phyloP scores from a whole-genome alignment of 306 rosid genomes.

The Ceratonia siliqua region DNA sequence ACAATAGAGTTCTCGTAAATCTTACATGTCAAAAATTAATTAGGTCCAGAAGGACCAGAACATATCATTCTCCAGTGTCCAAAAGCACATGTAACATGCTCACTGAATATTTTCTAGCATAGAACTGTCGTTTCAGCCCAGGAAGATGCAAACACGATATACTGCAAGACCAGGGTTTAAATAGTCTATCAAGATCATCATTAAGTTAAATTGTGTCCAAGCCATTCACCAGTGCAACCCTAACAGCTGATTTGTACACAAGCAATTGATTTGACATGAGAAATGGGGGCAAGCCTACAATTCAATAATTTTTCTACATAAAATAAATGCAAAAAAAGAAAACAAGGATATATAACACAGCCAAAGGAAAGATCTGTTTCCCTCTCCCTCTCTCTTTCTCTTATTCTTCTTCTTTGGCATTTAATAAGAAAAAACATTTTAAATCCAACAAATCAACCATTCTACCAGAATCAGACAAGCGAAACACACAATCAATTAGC shows the following conservation, averaged over 20 bases:
- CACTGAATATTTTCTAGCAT: conserved; percentile 20
- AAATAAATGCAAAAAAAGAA: background rate
- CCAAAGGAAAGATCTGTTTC: conserved; percentile 36
- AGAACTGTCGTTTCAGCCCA: conserved; percentile 16
- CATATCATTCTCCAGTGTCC: background rate
- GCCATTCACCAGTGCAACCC: background rate
- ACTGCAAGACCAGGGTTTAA: conserved; percentile 2
- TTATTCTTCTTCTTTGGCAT: background rate
- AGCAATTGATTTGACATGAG: conserved; percentile 26
- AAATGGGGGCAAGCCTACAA: conserved; percentile 20
- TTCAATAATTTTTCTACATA: conserved; percentile 22
- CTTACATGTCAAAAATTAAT: conserved; percentile 5
- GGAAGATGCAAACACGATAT: conserved; percentile 15
- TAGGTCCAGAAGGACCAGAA: background rate
- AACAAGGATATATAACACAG: background rate
- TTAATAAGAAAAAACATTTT: background rate
- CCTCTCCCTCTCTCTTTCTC: conserved; percentile 18
- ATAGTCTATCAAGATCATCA: conserved; percentile 22
- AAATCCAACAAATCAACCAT: conserved; percentile 32
- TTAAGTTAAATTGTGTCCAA: conserved; percentile 15
- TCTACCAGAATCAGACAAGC: conserved; percentile 20
- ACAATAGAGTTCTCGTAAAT: conserved; percentile 5
- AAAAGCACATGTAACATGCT: conserved; percentile 1
- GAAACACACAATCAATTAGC: conserved; percentile 3
- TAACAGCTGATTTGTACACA: background rate